Evolutionary conservation across 148 eudicot species (phyloP), one percentile per base, ranked within the genome.

Genomic region (Rhododendron vialii): DNA sequence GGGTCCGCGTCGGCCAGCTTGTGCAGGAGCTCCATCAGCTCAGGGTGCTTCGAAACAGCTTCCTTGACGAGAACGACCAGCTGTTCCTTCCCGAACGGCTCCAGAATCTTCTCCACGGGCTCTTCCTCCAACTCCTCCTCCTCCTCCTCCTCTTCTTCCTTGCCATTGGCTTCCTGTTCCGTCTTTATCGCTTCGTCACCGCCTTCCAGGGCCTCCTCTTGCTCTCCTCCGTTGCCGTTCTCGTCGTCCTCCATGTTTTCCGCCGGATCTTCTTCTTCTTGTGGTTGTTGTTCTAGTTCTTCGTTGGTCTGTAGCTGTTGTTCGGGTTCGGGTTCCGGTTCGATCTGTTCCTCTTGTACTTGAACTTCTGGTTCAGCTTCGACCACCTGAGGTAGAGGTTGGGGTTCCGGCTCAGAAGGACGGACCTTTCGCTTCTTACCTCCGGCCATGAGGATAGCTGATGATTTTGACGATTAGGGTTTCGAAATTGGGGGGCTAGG

Each of bases 1-100:
- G 98, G 94, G 81, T 97, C 99, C 8, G 88, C 90, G 50, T 97
- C 95, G 0, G 99, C 99, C 5, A 94, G 65, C 77, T 78, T 87
- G 57, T 92, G 89, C 0, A 97, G 89, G 4, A 75, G 82, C 10
- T 85, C 85, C 3, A 88, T 87, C 2, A 97, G 81, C 35, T 95
- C 95, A 0, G 92, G 87, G 71, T 93, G 84, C 28, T 87, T 89
- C 10, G 88, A 85, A 0, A 93, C 94, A 0, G 99, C 99, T 59
- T 95, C 95, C 20, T 87, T 85, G 6, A 97, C 80, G 3, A 97
- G 82, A 15, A 57, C 74, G 0, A 91, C 77, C 0, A 97, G 85
- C 55, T 95, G 98, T 2, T 97, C 98, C 48, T 97, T 97, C 0
- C 92, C 92, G 59, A 97, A 95, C 0, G 98, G 99, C 65, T 95